Base-by-base conservation (phyloP, 2,329 filamentous ascomycete species). In the Furcasterigmium furcatum region DNA sequence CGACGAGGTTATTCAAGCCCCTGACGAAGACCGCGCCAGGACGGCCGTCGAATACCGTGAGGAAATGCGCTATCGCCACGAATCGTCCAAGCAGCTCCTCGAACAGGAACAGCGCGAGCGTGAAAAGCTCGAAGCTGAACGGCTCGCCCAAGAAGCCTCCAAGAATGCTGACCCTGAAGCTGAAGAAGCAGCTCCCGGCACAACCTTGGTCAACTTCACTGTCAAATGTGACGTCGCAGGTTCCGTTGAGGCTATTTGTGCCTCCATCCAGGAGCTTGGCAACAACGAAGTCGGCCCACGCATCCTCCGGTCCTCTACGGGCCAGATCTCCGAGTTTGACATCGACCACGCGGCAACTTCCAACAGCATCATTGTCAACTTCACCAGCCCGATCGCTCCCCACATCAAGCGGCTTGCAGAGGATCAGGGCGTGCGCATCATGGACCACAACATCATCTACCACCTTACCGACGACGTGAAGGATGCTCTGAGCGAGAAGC, bases 211-310 rank as follows among this genome's bases (percentile, higher is more conserved):
- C 40, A 87, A 87, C 56, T 94, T 97, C 65, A 82, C 94, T 47
- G 76, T 99, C 69, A 96, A 95, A 66, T 91, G 85, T 44, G 94
- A 99, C 58, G 94, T 97, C 16, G 88, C 87, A 50, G 94, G 94
- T 30, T 97, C 92, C 0, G 91, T 91, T 1, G 94, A 99, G 70
- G 94, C 94, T 3, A 87, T 97, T 3, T 76, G 84, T 49, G 85
- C 88, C 41, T 85, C 86, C 9, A 77, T 99, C 47, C 72, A 83
- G 49, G 82, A 85, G 48, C 75, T 96, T 51, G 91, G 91, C 52
- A 96, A 87, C 68, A 84, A 90, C 55, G 90, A 97, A 62, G 85
- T 96, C 32, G 80, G 75, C 25, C 80, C 91, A 13, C 81, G 83
- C 46, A 76, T 99, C 47, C 79, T 99, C 29, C 83, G 87, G 19